Evolutionary conservation across 129 eudicot species (phyloP), one percentile per base, ranked within the genome.

Genomic region (Chrysanthemum makinoi): DNA sequence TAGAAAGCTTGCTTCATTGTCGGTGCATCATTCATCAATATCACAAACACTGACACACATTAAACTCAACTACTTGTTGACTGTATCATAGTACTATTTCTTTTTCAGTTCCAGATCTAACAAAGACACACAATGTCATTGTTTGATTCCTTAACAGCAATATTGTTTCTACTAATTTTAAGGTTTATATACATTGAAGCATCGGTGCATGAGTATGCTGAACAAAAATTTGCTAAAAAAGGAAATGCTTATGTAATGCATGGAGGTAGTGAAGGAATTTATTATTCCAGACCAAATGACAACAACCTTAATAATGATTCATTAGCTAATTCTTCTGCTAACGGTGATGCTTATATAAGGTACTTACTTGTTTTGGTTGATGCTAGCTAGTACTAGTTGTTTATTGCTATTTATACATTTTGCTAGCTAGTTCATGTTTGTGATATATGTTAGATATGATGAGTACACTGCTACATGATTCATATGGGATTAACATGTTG

Each of bases 251-350:
- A 78, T 66, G 89, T 88, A 4, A 80, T 91, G 39, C 92, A 91
- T 54, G 97, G 90, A 49, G 97, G 97, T 5, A 88, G 96, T 65
- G 97, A 91, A 49, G 97, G 97, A 55, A 86, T 91, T 22, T 86
- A 91, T 82, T 81, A 87, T 62, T 86, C 91, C 66, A 43, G 47
- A 24, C 7, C 60, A 35, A 5, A 35, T 55, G 8, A 55, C 10
- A 80, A 80, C 17, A 57, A 64, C 65, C 50, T 48, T 53, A 84
- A 79, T 58, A 84, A 79, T 56, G 68, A 67, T 20, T 83, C 86
- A 11, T 28, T 72, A 7, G 2, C 64, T n/a, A n/a, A n/a, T 13
- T 54, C 84, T 28, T 76, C 88, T 30, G 24, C 24, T 17, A 73
- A 82, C 65, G 88, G 67, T 0, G 67, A 33, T 62, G 20, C 49